A percentile compares a stretch with the other conserved stretches of the same genome.
Conservation (phyloP, 176 grass and related monocot species). For the Triticum aestivum region DNA sequence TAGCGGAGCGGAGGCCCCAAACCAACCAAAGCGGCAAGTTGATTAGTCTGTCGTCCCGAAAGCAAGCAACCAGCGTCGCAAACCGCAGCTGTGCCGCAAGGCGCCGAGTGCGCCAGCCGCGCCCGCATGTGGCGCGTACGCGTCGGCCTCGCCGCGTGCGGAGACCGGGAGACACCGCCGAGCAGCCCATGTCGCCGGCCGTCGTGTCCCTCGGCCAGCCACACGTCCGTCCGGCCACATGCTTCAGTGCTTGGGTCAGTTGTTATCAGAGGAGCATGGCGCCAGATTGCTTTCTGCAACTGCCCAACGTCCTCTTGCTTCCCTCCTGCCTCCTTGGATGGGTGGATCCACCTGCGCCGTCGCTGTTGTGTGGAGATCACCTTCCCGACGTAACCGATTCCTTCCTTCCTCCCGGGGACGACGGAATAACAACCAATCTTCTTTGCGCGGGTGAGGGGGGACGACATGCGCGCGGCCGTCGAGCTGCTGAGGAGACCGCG, state of each 20-base stretch:
- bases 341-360: neutral
- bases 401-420: too few relatives aligned
- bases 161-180: constrained; percentile 2
- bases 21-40: neutral
- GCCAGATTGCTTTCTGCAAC: neutral
- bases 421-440: too few relatives aligned
- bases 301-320: neutral
- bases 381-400: neutral
- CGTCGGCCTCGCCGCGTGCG: neutral
- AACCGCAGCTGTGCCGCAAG: neutral
- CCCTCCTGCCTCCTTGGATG: constrained; percentile 14
- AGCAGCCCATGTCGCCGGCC: constrained; percentile 1
- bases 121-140: neutral
- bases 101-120: neutral
- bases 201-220: neutral
- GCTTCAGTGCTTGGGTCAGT: neutral
- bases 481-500: too few relatives aligned
- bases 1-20: neutral
- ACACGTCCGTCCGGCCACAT: neutral
- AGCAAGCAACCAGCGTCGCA: neutral
- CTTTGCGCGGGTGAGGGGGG: too few relatives aligned
- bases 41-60: neutral
- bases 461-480: too few relatives aligned
- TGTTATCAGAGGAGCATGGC: neutral
- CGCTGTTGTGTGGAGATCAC: neutral